These are phyloP conservation scores for Ophiostoma quercus DNA, from an alignment of 2,329 filamentous ascomycete species.

Conservation along the genomic window DNA sequence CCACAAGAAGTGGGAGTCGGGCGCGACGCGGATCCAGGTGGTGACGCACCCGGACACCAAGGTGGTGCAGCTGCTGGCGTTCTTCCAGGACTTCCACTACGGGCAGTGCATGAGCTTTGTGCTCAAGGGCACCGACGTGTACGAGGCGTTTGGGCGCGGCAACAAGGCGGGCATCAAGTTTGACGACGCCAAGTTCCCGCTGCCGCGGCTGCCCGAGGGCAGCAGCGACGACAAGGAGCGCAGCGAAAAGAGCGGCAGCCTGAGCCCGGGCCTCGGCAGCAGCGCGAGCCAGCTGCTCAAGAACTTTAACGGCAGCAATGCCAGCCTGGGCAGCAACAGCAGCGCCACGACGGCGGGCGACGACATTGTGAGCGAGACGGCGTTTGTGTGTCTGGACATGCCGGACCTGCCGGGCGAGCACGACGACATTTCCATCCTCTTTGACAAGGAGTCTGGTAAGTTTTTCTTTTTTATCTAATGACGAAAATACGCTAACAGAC, in stretches of 20 bases:
- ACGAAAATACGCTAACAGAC: no score
- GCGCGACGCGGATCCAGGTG: conserved; percentile 72
- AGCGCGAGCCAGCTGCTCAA: conserved; percentile 29
- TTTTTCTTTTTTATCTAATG: conserved; percentile 30
- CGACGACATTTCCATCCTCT: conserved; percentile 81
- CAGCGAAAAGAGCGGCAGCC: conserved; percentile 34
- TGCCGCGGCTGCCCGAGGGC: conserved; percentile 53
- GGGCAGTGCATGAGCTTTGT: conserved; percentile 86
- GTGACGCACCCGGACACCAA: conserved; percentile 65
- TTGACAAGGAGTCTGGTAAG: conserved; percentile 73
- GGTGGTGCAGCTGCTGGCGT: conserved; percentile 71
- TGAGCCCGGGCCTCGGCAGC: neutral
- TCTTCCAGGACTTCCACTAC: conserved; percentile 83
- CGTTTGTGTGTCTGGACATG: conserved; percentile 79
- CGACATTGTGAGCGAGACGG: conserved; percentile 42
- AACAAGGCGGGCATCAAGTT: conserved; percentile 72
- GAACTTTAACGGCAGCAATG: conserved; percentile 37
- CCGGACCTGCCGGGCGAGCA: conserved; percentile 88
- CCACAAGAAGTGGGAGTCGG: conserved; percentile 89
- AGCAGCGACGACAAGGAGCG: conserved; percentile 36
- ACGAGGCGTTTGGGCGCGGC: conserved; percentile 62
- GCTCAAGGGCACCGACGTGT: conserved; percentile 76
- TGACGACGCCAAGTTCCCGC: conserved; percentile 83
- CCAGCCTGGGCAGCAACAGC: conserved; percentile 12
- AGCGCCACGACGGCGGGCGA: conserved; percentile 35